These are phyloP conservation scores for Tricholoma terreum DNA, from an alignment of 768 basidiomycete genomes.

Conservation along the genomic window DNA sequence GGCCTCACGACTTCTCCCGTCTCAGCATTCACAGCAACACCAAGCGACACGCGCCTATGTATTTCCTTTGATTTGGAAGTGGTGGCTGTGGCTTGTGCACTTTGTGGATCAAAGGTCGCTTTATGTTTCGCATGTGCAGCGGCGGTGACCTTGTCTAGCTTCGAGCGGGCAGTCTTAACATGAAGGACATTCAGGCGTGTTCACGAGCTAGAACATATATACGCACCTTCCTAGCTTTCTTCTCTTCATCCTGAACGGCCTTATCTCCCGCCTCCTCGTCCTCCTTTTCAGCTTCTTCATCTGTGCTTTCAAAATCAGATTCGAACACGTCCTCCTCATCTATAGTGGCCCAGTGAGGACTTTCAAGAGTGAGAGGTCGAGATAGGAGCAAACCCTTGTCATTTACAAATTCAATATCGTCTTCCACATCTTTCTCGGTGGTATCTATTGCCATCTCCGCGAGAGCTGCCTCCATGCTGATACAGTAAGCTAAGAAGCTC, in stretches of 20 bases:
- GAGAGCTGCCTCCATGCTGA: conserved; percentile 74
- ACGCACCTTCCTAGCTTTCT: conserved; percentile 45
- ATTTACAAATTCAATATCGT: conserved; percentile 69
- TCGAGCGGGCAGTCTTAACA: conserved; percentile 49
- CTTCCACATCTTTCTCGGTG: conserved; percentile 56
- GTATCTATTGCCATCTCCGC: conserved; percentile 67
- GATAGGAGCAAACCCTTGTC: conserved; percentile 48
- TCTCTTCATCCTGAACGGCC: conserved; percentile 59
- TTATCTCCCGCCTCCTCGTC: conserved; percentile 56
- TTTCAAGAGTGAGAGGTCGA: neutral
- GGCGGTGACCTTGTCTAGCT: conserved; percentile 61
- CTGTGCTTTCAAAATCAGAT: conserved; percentile 84
- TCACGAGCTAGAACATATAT: neutral
- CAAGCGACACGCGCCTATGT: conserved; percentile 53
- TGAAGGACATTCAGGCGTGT: neutral
- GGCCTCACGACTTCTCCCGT: conserved; percentile 55
- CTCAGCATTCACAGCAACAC: conserved; percentile 53
- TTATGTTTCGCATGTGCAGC: conserved; percentile 65
- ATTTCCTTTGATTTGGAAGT: conserved; percentile 26
- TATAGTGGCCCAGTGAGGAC: conserved; percentile 25
- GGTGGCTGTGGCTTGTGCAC: conserved; percentile 31
- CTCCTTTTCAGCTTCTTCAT: conserved; percentile 62
- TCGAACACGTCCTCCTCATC: conserved; percentile 82
- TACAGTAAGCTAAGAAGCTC: conserved; percentile 1
- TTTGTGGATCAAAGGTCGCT: conserved; percentile 67